These are phyloP conservation scores for Gaultheria prostrata DNA, from an alignment of 148 eudicot species.

Conservation along the genomic window DNA sequence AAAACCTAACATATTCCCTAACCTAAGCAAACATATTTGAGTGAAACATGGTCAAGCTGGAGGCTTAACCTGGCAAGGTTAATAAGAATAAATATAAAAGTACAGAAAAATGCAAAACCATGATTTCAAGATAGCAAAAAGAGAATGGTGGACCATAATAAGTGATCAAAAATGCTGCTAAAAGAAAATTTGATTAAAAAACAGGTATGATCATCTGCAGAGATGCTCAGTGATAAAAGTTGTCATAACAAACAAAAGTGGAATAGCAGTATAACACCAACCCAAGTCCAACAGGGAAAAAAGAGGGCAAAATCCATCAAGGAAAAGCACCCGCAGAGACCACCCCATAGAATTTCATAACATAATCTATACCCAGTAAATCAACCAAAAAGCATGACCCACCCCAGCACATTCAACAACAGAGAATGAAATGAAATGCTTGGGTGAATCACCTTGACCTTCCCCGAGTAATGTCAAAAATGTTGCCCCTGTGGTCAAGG, in stretches of 20 bases:
- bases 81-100: background rate
- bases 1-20: background rate
- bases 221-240: background rate
- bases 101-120: background rate
- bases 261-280: background rate
- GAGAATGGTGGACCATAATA: background rate
- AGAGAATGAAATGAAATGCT: background rate
- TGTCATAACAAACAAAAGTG: background rate
- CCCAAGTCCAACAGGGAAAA: background rate
- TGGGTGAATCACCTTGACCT: background rate
- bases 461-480: background rate
- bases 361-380: background rate
- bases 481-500: background rate
- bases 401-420: background rate
- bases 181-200: background rate
- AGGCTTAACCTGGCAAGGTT: background rate
- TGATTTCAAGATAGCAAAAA: background rate
- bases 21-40: background rate
- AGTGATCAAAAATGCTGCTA: background rate
- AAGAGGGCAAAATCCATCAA: background rate
- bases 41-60: background rate
- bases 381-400: conserved; percentile 1
- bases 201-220: background rate
- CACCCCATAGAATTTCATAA: background rate
- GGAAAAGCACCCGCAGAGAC: background rate